Percentiles rank a stretch among this genome's conserved stretches.
Evolutionary conservation across 257 asterid species (phyloP).

Genomic region (Solanum peruvianum): DNA sequence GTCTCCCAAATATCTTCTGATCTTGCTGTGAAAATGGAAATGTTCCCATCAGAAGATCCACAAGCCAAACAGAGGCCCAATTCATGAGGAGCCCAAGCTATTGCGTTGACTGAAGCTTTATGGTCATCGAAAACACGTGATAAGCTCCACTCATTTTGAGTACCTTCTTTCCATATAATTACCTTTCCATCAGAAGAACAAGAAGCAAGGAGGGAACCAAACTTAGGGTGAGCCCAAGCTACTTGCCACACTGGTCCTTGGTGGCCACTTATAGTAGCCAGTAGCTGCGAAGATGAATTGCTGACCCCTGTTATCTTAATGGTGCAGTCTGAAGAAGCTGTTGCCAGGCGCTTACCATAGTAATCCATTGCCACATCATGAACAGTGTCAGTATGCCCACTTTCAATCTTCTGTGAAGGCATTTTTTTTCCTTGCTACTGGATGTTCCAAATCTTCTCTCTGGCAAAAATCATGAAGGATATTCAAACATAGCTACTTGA

Average conservation of each 20-base stretch:
- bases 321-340: conserved; percentile 66
- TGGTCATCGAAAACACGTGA: conserved; percentile 46
- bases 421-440: conserved; percentile 8
- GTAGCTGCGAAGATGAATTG: conserved; percentile 49
- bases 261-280: conserved; percentile 58
- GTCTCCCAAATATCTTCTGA: conserved; percentile 62
- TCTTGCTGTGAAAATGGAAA: conserved; percentile 41
- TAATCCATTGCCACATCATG: conserved; percentile 68
- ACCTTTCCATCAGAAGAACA: conserved; percentile 69
- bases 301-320: conserved; percentile 47
- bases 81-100: conserved; percentile 79
- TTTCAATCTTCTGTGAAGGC: conserved; percentile 67
- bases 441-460: not conserved
- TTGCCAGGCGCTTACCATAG: conserved; percentile 70
- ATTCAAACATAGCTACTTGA: not conserved
- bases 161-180: conserved; percentile 63
- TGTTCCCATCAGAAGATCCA: conserved; percentile 69
- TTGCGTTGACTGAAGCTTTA: conserved; percentile 58
- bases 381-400: conserved; percentile 58
- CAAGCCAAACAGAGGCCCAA: conserved; percentile 55
- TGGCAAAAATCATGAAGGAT: not conserved
- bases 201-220: conserved; percentile 67
- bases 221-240: conserved; percentile 74
- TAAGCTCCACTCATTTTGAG: conserved; percentile 53
- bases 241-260: conserved; percentile 84